These are phyloP conservation scores for Ophiostoma quercus DNA, from an alignment of 2,329 filamentous ascomycete species.

Conservation along the genomic window DNA sequence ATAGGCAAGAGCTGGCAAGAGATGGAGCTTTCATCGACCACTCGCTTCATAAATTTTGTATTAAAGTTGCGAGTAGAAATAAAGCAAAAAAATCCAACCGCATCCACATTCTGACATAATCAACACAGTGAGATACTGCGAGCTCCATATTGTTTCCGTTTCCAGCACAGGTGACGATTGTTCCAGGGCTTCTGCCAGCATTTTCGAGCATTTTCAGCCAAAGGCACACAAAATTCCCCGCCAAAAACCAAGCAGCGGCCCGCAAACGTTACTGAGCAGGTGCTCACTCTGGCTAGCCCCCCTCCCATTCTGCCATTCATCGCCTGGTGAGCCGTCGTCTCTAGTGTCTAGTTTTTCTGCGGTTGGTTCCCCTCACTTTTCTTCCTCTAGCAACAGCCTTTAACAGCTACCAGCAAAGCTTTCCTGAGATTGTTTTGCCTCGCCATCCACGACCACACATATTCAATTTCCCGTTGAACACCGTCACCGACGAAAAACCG, in stretches of 20 bases:
- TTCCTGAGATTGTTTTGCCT: slow-evolving; percentile 13
- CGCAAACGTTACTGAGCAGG: slow-evolving; percentile 5
- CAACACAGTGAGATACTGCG: slow-evolving; percentile 1
- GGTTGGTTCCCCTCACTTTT: slow-evolving; percentile 17
- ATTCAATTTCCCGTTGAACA: not conserved
- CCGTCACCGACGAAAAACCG: slow-evolving; percentile 32
- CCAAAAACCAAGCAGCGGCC: slow-evolving; percentile 21
- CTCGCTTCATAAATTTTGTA: not conserved
- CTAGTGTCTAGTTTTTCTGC: slow-evolving; percentile 13
- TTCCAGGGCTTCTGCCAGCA: slow-evolving; percentile 19
- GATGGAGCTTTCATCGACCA: not conserved
- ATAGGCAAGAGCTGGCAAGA: slow-evolving; percentile 5
- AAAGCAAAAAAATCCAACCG: not conserved
- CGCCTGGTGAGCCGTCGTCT: not conserved
- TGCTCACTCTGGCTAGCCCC: not conserved
- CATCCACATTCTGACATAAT: not conserved
- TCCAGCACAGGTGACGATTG: slow-evolving; percentile 10
- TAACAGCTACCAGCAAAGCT: slow-evolving; percentile 21
- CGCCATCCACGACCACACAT: not conserved
- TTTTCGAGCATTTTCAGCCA: not conserved
- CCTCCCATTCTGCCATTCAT: slow-evolving; percentile 16
- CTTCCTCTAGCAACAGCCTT: slow-evolving; percentile 12
- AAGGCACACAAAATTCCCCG: slow-evolving; percentile 19
- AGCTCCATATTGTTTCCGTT: not conserved
- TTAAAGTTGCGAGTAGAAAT: not conserved